These are phyloP conservation scores for Arthroderma sp. DNA, from an alignment of 2,329 filamentous ascomycete genomes.

Conservation along the genomic window DNA sequence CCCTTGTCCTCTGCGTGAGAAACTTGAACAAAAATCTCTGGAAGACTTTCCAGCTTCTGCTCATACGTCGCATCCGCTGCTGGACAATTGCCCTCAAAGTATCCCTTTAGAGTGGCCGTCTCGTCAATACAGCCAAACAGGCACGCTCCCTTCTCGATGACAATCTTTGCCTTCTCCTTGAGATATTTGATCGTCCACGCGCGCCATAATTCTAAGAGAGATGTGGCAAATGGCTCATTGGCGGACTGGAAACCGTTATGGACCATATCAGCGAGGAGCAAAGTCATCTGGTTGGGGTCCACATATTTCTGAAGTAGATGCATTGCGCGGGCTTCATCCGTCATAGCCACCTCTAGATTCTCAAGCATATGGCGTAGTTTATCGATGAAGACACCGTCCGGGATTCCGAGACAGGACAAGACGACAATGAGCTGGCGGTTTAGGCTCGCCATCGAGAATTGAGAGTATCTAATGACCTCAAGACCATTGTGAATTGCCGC, in stretches of 20 bases:
- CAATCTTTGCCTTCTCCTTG: slow-evolving; percentile 83
- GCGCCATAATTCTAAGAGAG: slow-evolving; percentile 70
- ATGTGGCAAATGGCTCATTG: slow-evolving; percentile 68
- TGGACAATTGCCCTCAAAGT: slow-evolving; percentile 41
- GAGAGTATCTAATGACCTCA: slow-evolving; percentile 74
- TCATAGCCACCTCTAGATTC: slow-evolving; percentile 58
- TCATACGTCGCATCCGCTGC: slow-evolving; percentile 17
- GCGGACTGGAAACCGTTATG: slow-evolving; percentile 61
- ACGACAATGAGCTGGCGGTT: slow-evolving; percentile 85
- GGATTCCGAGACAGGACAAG: slow-evolving; percentile 64
- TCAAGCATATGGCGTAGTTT: slow-evolving; percentile 56
- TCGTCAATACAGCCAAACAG: slow-evolving; percentile 84
- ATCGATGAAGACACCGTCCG: slow-evolving; percentile 49
- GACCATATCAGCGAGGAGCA: slow-evolving; percentile 63
- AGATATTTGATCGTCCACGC: slow-evolving; percentile 80
- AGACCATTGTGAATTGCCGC: slow-evolving; percentile 54
- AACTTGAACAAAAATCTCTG: slow-evolving; percentile 83
- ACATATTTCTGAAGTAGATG: slow-evolving; percentile 59
- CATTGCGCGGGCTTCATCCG: slow-evolving; percentile 49
- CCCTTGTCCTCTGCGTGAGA: slow-evolving; percentile 42
- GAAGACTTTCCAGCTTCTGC: slow-evolving; percentile 44
- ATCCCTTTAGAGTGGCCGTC: slow-evolving; percentile 58
- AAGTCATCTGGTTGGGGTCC: slow-evolving; percentile 71
- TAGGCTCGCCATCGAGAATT: slow-evolving; percentile 61
- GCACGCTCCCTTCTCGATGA: slow-evolving; percentile 71